Evolutionary conservation across 352 stramenopile species (phyloP), one percentile per base, ranked within the genome.

Genomic region (Blastocystis sp.): DNA sequence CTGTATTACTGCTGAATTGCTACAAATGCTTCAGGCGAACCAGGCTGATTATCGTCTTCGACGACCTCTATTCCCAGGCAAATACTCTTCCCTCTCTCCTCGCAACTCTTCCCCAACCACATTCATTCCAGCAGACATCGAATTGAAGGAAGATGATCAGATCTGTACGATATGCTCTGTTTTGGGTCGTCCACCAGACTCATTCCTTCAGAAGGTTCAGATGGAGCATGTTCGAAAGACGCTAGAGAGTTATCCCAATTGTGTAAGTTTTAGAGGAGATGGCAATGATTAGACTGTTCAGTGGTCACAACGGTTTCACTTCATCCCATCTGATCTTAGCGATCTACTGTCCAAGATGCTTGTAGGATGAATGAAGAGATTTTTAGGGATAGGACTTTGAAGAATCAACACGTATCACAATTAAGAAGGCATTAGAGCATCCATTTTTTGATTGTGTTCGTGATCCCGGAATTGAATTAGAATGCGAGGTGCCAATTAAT

Each of bases 81-180:
- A 92, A 73, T 91, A 76, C 11, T 93, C 91, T 78, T 93, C 92
- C 54, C 90, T 84, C 24, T 69, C 53, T 42, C 73, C 73, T 27
- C 73, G 73, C 1, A 69, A 15, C 22, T 35, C 27, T 9, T 64
- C 73, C 24, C 48, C 54, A 0, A 30, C 91, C 2, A 87, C 91
- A 27, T 90, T 27, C 27, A 88, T 90, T 69, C 33, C 90, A 68
- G 60, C 59, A 6, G 59, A 69, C 19, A 87, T 89, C 11, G 91
- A 91, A 64, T 87, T 90, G 58, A 90, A 92, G 70, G 87, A 90
- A 35, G 76, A 87, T 42, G 90, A 96, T 73, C 95, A 98, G 90
- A 93, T 98, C 24, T 97, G 97, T 90, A 94, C 97, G 56, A 97
- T 98, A 81, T 97, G 97, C 84, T 94, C 96, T 77, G 94, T 97